phyloP scores from a whole-genome alignment of 176 grass and related monocot species.

The Phragmites australis region DNA sequence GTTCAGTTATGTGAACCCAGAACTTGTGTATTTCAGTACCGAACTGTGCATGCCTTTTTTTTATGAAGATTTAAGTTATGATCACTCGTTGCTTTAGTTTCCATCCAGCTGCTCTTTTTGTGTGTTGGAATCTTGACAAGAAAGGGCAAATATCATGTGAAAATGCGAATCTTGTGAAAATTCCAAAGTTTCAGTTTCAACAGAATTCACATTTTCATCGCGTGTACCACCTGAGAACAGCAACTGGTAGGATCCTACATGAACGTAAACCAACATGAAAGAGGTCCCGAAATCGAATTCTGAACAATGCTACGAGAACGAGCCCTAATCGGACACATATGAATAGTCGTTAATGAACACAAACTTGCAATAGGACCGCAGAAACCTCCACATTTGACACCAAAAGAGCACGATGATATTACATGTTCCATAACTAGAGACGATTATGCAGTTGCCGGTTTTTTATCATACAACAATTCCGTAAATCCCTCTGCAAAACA shows the following conservation, averaged over 20 bases:
- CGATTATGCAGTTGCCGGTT: too few relatives aligned
- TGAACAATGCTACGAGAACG: not conserved
- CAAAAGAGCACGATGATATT: too few relatives aligned
- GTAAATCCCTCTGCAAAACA: too few relatives aligned
- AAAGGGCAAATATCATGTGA: not conserved
- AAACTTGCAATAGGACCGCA: too few relatives aligned
- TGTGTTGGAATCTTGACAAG: not conserved
- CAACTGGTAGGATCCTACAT: not conserved
- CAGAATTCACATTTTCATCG: not conserved
- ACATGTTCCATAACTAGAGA: too few relatives aligned
- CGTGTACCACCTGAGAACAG: not conserved
- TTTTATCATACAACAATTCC: too few relatives aligned
- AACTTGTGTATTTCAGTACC: conserved; percentile 33
- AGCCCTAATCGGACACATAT: not conserved
- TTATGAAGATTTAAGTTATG: conserved; percentile 43
- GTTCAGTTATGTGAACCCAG: conserved; percentile 20
- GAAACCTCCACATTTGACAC: too few relatives aligned
- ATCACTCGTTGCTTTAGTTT: not conserved
- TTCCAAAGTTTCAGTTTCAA: not conserved
- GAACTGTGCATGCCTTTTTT: conserved; percentile 7
- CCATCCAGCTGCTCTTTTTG: not conserved
- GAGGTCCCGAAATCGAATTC: not conserved
- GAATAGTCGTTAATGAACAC: too few relatives aligned
- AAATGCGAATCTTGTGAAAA: not conserved
- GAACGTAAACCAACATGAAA: not conserved